phyloP scores from a whole-genome alignment of 129 eudicot species.

The Deinandra increscens region DNA sequence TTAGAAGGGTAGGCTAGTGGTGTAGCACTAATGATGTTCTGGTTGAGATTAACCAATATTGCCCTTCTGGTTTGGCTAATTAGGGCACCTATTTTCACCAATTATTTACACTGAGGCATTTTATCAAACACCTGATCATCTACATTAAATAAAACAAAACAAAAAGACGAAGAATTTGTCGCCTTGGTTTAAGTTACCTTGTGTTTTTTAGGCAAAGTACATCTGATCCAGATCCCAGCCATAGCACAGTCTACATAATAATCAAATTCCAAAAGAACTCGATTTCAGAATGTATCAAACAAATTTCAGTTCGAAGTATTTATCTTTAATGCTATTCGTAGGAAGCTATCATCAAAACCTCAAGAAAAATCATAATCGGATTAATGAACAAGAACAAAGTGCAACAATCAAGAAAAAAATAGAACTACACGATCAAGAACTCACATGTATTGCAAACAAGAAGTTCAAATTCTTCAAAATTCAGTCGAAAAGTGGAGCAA shows the following conservation, averaged over 20 bases:
- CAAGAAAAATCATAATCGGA: neutral
- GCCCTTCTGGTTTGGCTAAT: constrained; percentile 61
- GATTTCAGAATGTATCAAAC: neutral
- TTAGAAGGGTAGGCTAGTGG: constrained; percentile 37
- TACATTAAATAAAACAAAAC: neutral
- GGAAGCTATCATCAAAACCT: too few relatives aligned
- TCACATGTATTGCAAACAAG: neutral
- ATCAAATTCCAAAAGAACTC: neutral
- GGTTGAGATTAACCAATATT: constrained; percentile 55
- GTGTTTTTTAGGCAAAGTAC: constrained; percentile 45
- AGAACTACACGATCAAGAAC: constrained; percentile 23
- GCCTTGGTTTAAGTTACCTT: constrained; percentile 37
- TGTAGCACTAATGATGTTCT: constrained; percentile 55
- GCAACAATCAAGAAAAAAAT: constrained; percentile 14
- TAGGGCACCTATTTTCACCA: constrained; percentile 35
- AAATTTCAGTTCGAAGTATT: neutral
- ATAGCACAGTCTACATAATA: too few relatives aligned
- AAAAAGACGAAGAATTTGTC: neutral
- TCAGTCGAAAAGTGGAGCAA: constrained; percentile 28
- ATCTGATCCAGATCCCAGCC: constrained; percentile 51
- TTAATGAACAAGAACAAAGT: constrained; percentile 10
- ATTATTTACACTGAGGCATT: constrained; percentile 11
- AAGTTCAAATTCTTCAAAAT: constrained; percentile 12
- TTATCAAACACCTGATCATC: constrained; percentile 24
- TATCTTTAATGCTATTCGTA: too few relatives aligned